A percentile compares a stretch with the other conserved stretches of the same genome.
These are phyloP conservation scores for Macrophomina phaseolina DNA, from an alignment of 2,329 filamentous ascomycete genomes.

Conservation along the genomic window DNA sequence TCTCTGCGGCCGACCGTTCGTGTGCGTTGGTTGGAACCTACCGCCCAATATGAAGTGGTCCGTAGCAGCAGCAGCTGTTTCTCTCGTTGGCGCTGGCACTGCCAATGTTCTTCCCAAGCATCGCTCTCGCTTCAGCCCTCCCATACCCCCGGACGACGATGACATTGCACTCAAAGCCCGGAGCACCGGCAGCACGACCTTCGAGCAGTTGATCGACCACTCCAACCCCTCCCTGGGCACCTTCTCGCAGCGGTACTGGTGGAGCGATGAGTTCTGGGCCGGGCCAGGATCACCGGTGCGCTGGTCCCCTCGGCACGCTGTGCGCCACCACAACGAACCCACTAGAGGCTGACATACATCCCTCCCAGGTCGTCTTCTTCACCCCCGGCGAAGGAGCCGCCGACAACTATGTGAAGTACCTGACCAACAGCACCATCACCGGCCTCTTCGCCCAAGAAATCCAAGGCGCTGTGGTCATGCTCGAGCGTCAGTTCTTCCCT, in stretches of 20 bases:
- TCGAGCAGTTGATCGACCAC: slow-evolving; percentile 66
- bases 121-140: slow-evolving; percentile 12
- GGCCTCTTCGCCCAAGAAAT: slow-evolving; percentile 60
- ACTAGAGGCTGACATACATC: too few species aligned
- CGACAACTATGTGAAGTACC: slow-evolving; percentile 54
- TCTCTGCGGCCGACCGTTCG: too few species aligned
- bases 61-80: neutral
- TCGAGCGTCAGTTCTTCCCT: slow-evolving; percentile 50
- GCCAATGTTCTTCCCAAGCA: slow-evolving; percentile 17
- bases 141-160: neutral
- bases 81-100: neutral
- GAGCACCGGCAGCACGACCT: slow-evolving; percentile 35
- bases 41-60: neutral
- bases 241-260: slow-evolving; percentile 62
- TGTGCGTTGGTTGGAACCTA: too few species aligned
- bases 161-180: neutral
- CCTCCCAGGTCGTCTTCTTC: slow-evolving; percentile 48
- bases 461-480: slow-evolving; percentile 59
- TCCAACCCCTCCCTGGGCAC: slow-evolving; percentile 60
- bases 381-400: slow-evolving; percentile 61
- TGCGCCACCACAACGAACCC: too few species aligned
- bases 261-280: slow-evolving; percentile 57
- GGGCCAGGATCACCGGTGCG: slow-evolving; percentile 61
- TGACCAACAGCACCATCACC: slow-evolving; percentile 57
- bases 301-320: neutral